Evolutionary conservation across 257 asterid genomes (phyloP).

Genomic region (Plantago ovata): DNA sequence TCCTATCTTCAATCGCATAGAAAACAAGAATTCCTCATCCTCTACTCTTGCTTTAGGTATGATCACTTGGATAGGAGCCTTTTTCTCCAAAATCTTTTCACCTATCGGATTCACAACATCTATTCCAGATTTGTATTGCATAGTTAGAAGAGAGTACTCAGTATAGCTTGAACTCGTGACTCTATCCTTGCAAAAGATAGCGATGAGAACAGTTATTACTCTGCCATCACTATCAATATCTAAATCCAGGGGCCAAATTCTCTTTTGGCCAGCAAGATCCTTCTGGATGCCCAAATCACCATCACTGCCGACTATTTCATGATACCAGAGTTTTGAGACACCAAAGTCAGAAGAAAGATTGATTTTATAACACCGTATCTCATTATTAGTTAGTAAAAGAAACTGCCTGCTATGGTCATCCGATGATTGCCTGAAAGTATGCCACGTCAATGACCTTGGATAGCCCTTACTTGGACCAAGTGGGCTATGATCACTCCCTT

Average conservation of each 20-base stretch:
- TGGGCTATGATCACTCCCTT: conserved; percentile 42
- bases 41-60: conserved; percentile 95
- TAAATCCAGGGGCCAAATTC: conserved; percentile 88
- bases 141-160: conserved; percentile 88
- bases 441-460: conserved; percentile 88
- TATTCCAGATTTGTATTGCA: conserved; percentile 88
- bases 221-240: conserved; percentile 72
- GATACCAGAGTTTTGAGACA: conserved; percentile 77
- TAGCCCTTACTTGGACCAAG: conserved; percentile 62
- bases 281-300: conserved; percentile 85
- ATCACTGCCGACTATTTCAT: conserved; percentile 75
- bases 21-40: conserved; percentile 80
- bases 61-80: conserved; percentile 82
- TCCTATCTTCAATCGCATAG: conserved; percentile 80
- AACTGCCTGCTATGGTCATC: conserved; percentile 55
- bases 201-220: conserved; percentile 78
- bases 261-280: conserved; percentile 89
- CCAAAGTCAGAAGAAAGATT: conserved; percentile 37
- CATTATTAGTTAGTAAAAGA: conserved; percentile 68
- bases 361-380: conserved; percentile 65
- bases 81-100: conserved; percentile 72
- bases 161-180: conserved; percentile 88
- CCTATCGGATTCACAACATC: conserved; percentile 46
- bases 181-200: conserved; percentile 87
- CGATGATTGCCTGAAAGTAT: conserved; percentile 36